Percentiles rank a stretch among this genome's conserved stretches.
Conservation (phyloP, 1,284 basidiomycete species). For the Melampsora americana region DNA sequence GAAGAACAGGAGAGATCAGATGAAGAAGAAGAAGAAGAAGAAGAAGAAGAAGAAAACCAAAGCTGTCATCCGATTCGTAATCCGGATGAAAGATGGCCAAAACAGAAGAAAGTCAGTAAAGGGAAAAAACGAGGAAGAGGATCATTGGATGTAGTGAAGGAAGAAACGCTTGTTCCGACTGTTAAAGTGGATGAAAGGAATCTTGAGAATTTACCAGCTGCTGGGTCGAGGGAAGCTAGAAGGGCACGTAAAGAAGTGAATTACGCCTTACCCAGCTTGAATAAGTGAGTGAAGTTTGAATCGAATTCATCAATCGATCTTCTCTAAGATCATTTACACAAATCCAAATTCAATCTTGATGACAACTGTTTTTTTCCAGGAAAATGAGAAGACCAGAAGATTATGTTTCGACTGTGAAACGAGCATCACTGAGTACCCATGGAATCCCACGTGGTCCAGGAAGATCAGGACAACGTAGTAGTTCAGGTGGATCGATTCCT, state of each 20-base stretch:
- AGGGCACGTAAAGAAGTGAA: conserved; percentile 28
- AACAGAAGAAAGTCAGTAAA: neutral
- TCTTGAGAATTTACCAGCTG: neutral
- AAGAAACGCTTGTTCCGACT: neutral
- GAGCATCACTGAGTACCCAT: neutral
- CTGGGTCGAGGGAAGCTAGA: conserved; percentile 3
- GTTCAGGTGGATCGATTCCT: conserved; percentile 1
- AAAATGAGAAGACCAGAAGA: conserved; percentile 23
- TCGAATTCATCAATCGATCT: neutral
- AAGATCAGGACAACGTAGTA: neutral
- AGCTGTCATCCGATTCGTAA: neutral
- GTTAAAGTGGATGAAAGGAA: too few species aligned
- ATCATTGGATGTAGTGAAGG: conserved; percentile 6
- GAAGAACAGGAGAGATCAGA: neutral
- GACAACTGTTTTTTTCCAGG: too few species aligned
- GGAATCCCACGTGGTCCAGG: neutral
- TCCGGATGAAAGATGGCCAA: conserved; percentile 16
- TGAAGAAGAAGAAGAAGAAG: neutral
- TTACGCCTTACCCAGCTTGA: conserved; percentile 26
- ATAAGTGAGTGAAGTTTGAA: conserved; percentile 13
- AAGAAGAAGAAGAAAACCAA: neutral
- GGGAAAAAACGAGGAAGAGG: conserved; percentile 21
- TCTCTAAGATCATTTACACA: too few species aligned
- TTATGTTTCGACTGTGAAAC: conserved; percentile 5
- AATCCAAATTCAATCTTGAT: too few species aligned